These are phyloP conservation scores for Solanum okadae DNA, from an alignment of 257 asterid species.

Conservation along the genomic window DNA sequence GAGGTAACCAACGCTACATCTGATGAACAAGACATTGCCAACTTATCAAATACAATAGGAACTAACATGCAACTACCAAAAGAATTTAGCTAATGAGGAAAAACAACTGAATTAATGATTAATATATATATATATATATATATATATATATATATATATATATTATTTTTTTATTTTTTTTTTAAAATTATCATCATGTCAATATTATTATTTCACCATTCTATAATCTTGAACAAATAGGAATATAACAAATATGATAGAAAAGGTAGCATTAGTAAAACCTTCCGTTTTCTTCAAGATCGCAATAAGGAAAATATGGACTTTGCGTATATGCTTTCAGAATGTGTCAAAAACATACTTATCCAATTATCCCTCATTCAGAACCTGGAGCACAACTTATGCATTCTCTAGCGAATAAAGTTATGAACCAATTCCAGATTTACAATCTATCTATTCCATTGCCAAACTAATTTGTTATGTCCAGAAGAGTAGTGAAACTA, in stretches of 20 bases:
- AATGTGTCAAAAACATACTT: neutral
- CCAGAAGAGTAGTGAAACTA: neutral
- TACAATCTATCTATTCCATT: neutral
- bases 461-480: neutral
- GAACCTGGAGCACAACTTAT: neutral
- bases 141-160: too few relatives aligned
- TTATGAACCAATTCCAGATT: neutral
- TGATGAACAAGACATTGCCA: constrained; percentile 22
- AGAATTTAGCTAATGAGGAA: constrained; percentile 2
- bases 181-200: neutral
- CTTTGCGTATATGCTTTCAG: neutral
- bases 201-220: neutral
- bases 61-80: constrained; percentile 1
- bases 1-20: constrained; percentile 96
- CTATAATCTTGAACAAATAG: neutral
- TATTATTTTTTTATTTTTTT: too few relatives aligned
- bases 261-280: neutral
- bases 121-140: neutral
- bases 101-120: neutral
- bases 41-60: constrained; percentile 10
- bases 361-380: neutral
- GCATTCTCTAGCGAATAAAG: neutral
- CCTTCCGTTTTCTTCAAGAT: neutral
- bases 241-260: neutral
- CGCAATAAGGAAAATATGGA: neutral